A percentile compares a stretch with the other conserved stretches of the same genome.
Evolutionary conservation across 2,329 filamentous ascomycete species (phyloP).

Genomic region (Fusarium virguliforme): DNA sequence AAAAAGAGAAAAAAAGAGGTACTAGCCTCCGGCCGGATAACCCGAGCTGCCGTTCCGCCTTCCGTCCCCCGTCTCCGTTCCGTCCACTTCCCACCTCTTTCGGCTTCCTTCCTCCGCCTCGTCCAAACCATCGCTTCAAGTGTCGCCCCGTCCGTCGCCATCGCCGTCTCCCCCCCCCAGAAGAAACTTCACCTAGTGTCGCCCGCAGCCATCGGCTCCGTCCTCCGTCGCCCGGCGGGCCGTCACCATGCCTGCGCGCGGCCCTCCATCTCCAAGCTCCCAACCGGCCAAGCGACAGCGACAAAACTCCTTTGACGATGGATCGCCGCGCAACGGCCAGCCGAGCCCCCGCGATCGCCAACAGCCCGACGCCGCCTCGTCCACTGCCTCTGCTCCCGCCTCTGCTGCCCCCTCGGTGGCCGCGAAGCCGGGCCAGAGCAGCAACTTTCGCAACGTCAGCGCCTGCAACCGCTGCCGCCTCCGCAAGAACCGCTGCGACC

Average conservation of each 20-base stretch:
- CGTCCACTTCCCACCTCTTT: slow-evolving; percentile 32
- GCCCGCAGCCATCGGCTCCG: slow-evolving; percentile 41
- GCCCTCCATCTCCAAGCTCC: slow-evolving; percentile 66
- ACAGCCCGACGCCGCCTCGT: slow-evolving; percentile 53
- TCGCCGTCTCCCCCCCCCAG: slow-evolving; percentile 15
- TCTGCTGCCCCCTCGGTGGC: slow-evolving; percentile 48
- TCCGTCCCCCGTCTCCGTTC: slow-evolving; percentile 41
- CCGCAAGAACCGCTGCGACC: slow-evolving; percentile 95
- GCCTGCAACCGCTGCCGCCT: slow-evolving; percentile 94
- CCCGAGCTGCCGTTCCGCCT: slow-evolving; percentile 42
- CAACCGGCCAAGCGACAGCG: slow-evolving; percentile 73
- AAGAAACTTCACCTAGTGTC: slow-evolving; percentile 23
- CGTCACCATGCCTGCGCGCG: slow-evolving; percentile 61
- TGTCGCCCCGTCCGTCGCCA: slow-evolving; percentile 23
- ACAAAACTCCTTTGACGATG: slow-evolving; percentile 67
- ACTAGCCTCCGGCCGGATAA: slow-evolving; percentile 37
- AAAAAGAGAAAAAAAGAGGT: slow-evolving; percentile 9
- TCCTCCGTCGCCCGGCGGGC: slow-evolving; percentile 50
- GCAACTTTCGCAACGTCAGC: slow-evolving; percentile 88
- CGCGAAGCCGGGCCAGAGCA: slow-evolving; percentile 71
- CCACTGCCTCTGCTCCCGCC: slow-evolving; percentile 39
- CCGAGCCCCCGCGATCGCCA: slow-evolving; percentile 49
- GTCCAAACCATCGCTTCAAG: slow-evolving; percentile 18
- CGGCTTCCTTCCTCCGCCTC: slow-evolving; percentile 34
- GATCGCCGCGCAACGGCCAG: slow-evolving; percentile 58